Evolutionary conservation across 2,329 filamentous ascomycete genomes (phyloP).

Genomic region (Keithomyces neogunnii): DNA sequence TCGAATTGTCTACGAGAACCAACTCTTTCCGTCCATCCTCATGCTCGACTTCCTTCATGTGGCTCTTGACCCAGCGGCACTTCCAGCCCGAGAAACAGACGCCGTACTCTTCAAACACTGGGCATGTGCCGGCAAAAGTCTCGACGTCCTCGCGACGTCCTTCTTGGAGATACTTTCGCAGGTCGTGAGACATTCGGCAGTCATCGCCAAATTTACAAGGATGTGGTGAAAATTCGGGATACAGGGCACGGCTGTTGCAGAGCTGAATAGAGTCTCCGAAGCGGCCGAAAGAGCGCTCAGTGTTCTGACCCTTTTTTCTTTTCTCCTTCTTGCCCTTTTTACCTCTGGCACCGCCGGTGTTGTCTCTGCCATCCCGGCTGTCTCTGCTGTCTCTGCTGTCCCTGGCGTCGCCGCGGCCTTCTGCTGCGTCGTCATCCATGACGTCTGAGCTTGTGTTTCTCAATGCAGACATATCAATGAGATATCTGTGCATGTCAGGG

Average conservation of each 20-base stretch:
- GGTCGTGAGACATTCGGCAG: conserved; percentile 75
- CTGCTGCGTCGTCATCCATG: conserved; percentile 41
- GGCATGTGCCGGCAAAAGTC: conserved; percentile 71
- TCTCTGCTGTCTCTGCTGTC: conserved; percentile 15
- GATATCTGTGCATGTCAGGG: conserved; percentile 24
- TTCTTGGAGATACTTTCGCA: conserved; percentile 76
- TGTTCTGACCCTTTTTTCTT: conserved; percentile 64
- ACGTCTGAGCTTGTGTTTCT: conserved; percentile 15
- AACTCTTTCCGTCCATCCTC: conserved; percentile 80
- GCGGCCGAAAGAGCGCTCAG: conserved; percentile 68
- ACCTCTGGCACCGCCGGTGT: conserved; percentile 17
- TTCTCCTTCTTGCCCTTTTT: conserved; percentile 36
- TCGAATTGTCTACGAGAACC: conserved; percentile 48
- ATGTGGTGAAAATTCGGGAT: conserved; percentile 72
- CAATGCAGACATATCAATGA: conserved; percentile 26
- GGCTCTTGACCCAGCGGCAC: conserved; percentile 81
- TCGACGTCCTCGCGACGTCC: conserved; percentile 73
- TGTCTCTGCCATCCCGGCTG: conserved; percentile 48
- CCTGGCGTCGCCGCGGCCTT: conserved; percentile 27
- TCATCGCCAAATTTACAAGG: conserved; percentile 70
- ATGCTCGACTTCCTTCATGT: conserved; percentile 70
- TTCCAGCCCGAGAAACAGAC: conserved; percentile 84
- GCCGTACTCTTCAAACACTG: conserved; percentile 68
- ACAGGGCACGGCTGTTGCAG: conserved; percentile 64
- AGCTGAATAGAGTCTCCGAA: conserved; percentile 71